These are phyloP conservation scores for Kazachstania africana DNA, from an alignment of 805 yeast species.

Conservation along the genomic window DNA sequence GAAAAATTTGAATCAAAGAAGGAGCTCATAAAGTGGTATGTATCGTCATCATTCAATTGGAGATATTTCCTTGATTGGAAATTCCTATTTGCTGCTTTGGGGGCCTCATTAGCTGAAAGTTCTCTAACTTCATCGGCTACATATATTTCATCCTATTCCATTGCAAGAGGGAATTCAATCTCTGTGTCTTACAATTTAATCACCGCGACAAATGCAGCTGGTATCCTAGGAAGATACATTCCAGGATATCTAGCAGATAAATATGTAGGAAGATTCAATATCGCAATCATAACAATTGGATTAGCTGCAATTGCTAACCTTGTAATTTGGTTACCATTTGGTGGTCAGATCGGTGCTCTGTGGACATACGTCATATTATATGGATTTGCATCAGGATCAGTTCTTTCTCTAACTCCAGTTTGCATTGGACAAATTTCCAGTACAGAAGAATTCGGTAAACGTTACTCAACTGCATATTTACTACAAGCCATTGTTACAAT, in stretches of 20 bases:
- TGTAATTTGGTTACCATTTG: conserved; percentile 35
- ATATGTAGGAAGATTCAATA: conserved; percentile 40
- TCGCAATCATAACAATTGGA: conserved; percentile 30
- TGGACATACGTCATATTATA: conserved; percentile 38
- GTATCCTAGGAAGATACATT: conserved; percentile 34
- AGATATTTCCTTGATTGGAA: conserved; percentile 32
- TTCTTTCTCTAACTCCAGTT: conserved; percentile 46
- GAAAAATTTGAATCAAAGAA: conserved; percentile 30
- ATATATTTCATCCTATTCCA: conserved; percentile 41
- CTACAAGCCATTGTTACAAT: conserved; percentile 41
- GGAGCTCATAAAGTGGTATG: conserved; percentile 20
- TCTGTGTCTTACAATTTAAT: conserved; percentile 35
- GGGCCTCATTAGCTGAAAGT: conserved; percentile 36
- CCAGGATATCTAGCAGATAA: conserved; percentile 36
- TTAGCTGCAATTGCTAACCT: conserved; percentile 28
- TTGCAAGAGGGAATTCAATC: conserved; percentile 35
- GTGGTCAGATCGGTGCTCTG: conserved; percentile 24
- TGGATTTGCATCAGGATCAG: conserved; percentile 47
- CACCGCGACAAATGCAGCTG: conserved; percentile 36
- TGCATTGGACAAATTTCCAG: conserved; percentile 49
- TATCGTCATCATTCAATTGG: conserved; percentile 21
- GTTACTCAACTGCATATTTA: conserved; percentile 47
- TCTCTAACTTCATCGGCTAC: conserved; percentile 37
- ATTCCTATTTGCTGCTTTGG: conserved; percentile 32
- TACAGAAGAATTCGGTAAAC: conserved; percentile 41